These are phyloP conservation scores for Agrocybe pediades DNA, from an alignment of 768 basidiomycete species.

Conservation along the genomic window DNA sequence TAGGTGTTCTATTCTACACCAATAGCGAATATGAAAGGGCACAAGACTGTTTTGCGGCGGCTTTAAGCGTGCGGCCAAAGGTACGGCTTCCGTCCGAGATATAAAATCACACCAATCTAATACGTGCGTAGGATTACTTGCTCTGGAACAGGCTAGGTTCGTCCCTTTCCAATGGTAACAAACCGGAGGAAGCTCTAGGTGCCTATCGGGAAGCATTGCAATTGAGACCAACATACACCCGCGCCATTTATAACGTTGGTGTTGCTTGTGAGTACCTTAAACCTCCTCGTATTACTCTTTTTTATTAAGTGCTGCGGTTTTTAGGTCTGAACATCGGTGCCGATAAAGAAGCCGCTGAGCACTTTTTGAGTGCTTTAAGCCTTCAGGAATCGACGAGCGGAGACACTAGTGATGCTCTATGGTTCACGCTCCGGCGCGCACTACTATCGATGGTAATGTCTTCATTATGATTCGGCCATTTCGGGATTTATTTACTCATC, in stretches of 20 bases:
- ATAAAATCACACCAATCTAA: slow-evolving; percentile 17
- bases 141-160: slow-evolving; percentile 97
- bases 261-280: slow-evolving; percentile 79
- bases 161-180: slow-evolving; percentile 89
- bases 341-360: slow-evolving; percentile 93
- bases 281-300: not conserved
- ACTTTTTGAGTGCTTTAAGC: slow-evolving; percentile 83
- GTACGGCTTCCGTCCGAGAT: slow-evolving; percentile 21
- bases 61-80: slow-evolving; percentile 76
- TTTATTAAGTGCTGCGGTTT: not conserved
- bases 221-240: slow-evolving; percentile 92
- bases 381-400: slow-evolving; percentile 73
- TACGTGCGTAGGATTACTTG: slow-evolving; percentile 68
- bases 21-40: slow-evolving; percentile 85
- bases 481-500: slow-evolving; percentile 1
- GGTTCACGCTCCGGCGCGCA: slow-evolving; percentile 85
- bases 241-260: slow-evolving; percentile 97
- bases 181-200: slow-evolving; percentile 91
- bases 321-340: slow-evolving; percentile 95
- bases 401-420: slow-evolving; percentile 82
- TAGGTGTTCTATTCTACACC: slow-evolving; percentile 92
- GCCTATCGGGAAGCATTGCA: slow-evolving; percentile 90
- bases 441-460: slow-evolving; percentile 75
- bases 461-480: not conserved
- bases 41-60: slow-evolving; percentile 93